A percentile compares a stretch with the other conserved stretches of the same genome.
phyloP scores from a whole-genome alignment of 805 yeast genomes.

The Naumovozyma baii region DNA sequence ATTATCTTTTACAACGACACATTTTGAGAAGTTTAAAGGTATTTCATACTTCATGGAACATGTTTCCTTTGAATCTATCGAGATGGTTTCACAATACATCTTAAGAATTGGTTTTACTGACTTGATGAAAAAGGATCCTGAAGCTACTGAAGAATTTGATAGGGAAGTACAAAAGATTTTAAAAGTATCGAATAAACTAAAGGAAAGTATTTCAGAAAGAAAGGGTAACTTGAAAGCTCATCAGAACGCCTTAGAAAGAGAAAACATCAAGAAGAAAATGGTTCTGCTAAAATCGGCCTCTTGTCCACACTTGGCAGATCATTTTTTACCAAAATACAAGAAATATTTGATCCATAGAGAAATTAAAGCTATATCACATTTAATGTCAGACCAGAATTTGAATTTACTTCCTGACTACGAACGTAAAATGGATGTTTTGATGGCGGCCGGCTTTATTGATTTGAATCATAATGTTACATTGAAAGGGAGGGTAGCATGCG shows the following conservation, averaged over 20 bases:
- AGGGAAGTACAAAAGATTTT: slow-evolving; percentile 18
- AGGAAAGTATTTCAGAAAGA: slow-evolving; percentile 19
- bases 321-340: slow-evolving; percentile 38
- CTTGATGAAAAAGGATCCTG: slow-evolving; percentile 22
- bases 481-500: slow-evolving; percentile 92
- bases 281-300: slow-evolving; percentile 15
- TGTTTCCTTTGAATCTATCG: slow-evolving; percentile 23
- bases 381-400: slow-evolving; percentile 78
- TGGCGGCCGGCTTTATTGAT: slow-evolving; percentile 75
- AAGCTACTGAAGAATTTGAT: slow-evolving; percentile 16
- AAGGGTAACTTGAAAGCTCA: slow-evolving; percentile 26
- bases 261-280: slow-evolving; percentile 19
- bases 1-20: slow-evolving; percentile 16
- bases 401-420: slow-evolving; percentile 90
- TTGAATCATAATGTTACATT: slow-evolving; percentile 54
- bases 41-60: slow-evolving; percentile 24
- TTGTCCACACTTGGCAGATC: slow-evolving; percentile 38
- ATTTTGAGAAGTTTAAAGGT: slow-evolving; percentile 26
- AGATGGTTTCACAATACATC: slow-evolving; percentile 22
- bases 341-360: slow-evolving; percentile 39
- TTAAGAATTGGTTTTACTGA: slow-evolving; percentile 20
- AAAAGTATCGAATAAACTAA: slow-evolving; percentile 17
- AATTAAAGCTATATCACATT: slow-evolving; percentile 46
- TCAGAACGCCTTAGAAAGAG: slow-evolving; percentile 22
- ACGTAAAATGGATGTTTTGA: slow-evolving; percentile 71